Evolutionary conservation across 2,329 filamentous ascomycete genomes (phyloP).

Genomic region (Colletotrichum liaoningense): DNA sequence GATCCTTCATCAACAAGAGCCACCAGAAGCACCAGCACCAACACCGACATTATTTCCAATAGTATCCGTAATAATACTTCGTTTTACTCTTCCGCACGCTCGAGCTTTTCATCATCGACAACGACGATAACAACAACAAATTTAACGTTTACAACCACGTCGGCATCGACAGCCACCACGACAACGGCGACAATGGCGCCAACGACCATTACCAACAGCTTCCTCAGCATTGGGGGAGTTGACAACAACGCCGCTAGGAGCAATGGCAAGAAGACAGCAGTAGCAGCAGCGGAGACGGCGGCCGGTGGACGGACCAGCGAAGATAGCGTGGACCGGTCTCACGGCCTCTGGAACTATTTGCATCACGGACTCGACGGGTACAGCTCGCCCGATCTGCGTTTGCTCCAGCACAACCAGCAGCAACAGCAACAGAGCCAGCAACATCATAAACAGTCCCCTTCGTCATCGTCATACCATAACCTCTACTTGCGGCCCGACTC

Average conservation of each 20-base stretch:
- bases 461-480: slow-evolving; percentile 21
- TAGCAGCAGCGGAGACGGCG: slow-evolving; percentile 3
- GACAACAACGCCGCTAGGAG: slow-evolving; percentile 11
- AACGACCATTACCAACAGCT: slow-evolving; percentile 2
- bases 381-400: slow-evolving; percentile 26
- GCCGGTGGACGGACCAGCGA: slow-evolving; percentile 15
- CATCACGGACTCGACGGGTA: slow-evolving; percentile 33
- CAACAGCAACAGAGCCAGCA: slow-evolving; percentile 5
- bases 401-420: slow-evolving; percentile 11
- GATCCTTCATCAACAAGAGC: not conserved
- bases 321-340: slow-evolving; percentile 27
- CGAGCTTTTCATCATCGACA: slow-evolving; percentile 16
- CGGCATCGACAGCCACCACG: slow-evolving; percentile 1
- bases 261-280: slow-evolving; percentile 13
- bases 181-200: slow-evolving; percentile 32
- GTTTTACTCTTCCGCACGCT: slow-evolving; percentile 23
- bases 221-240: slow-evolving; percentile 1
- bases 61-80: not conserved
- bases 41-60: not conserved
- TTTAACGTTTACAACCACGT: slow-evolving; percentile 6
- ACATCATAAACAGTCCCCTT: not conserved
- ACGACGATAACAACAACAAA: not conserved
- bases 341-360: slow-evolving; percentile 32
- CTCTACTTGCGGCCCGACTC: slow-evolving; percentile 23
- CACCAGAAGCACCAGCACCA: not conserved